Evolutionary conservation across 2,329 filamentous ascomycete species (phyloP).

Genomic region (Bipolaris cookei): DNA sequence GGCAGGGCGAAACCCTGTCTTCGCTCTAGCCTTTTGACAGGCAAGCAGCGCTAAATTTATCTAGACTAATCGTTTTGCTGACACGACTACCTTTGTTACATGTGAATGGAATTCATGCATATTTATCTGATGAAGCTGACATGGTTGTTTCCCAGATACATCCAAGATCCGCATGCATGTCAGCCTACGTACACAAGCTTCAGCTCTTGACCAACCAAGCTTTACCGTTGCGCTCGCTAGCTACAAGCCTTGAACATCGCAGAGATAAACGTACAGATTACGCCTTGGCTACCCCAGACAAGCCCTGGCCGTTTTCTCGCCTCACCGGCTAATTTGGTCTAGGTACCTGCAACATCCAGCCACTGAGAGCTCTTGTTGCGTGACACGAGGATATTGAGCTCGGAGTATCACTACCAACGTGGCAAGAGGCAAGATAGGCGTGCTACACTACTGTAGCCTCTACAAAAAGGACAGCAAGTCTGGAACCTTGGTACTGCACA

Average conservation of each 20-base stretch:
- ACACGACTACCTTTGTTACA: not conserved
- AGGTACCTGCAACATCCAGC: not conserved
- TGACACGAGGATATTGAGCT: constrained; percentile 22
- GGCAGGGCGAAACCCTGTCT: not conserved
- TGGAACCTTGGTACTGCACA: constrained; percentile 11
- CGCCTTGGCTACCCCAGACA: not conserved
- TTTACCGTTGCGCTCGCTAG: constrained; percentile 1
- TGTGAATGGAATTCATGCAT: not conserved
- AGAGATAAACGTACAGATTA: constrained; percentile 5
- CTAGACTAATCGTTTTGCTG: not conserved
- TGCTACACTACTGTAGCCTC: constrained; percentile 1
- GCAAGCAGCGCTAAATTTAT: not conserved
- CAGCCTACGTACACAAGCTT: constrained; percentile 26
- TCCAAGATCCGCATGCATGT: constrained; percentile 21
- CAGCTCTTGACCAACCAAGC: constrained; percentile 29
- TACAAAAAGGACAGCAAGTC: not conserved
- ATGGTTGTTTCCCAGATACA: not conserved
- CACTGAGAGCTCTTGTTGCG: constrained; percentile 18
- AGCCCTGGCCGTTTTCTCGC: not conserved
- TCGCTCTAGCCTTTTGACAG: not conserved
- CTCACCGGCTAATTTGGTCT: constrained; percentile 13
- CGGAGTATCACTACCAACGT: constrained; percentile 18
- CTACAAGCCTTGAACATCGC: constrained; percentile 7
- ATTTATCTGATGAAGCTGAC: not conserved
- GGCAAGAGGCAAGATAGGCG: constrained; percentile 9